Base-by-base conservation (phyloP, 768 basidiomycete genomes). In the Phylloporus scabripes region DNA sequence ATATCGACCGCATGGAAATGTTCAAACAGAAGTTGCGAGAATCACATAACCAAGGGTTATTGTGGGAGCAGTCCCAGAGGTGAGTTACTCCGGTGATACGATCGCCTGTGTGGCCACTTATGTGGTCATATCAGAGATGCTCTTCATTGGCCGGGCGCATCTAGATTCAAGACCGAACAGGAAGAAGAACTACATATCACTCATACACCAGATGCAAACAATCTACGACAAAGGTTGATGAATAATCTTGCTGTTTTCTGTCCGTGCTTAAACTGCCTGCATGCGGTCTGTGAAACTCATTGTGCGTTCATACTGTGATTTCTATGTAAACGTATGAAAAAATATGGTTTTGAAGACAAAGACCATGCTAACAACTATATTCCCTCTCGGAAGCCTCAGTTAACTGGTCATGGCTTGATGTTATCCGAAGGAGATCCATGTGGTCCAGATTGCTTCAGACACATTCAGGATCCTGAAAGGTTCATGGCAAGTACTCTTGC, bases 61-160 rank as follows among this genome's bases (percentile, higher is more conserved):
- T 78, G 2, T 75, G 73, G 73, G 70, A 71, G 1, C 52, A 52
- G 7, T 57, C 59, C 7, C 77, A 80, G 55, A 69, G 78, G 78
- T 74, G 18, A 33, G 62, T 51, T 11, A 3, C 26, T 17, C 9
- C 24, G 7, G 4, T 33, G 31, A 24, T 2, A 41, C 7, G 34
- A 41, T 45, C 26, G 24, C 10, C 24, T 0, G 9, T 2, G n/a
- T 39, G 9, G 32, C 14, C 2, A 26, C 9, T 41, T 20, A 20
- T 36, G 48, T 38, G 21, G 2, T 14, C n/a, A 33, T 23, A 11
- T 37, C 48, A 75, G 74, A 29, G 76, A 77, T 53, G 46, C 41
- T 28, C 64, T 73, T 33, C 57, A 60, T 24, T 75, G 74, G 74
- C 71, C 69, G 0, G 67, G 67, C 9, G 51, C 48, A 1, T 55